Conservation (phyloP, 2,329 filamentous ascomycete genomes). For the Arthrobotrys entomopaga region DNA sequence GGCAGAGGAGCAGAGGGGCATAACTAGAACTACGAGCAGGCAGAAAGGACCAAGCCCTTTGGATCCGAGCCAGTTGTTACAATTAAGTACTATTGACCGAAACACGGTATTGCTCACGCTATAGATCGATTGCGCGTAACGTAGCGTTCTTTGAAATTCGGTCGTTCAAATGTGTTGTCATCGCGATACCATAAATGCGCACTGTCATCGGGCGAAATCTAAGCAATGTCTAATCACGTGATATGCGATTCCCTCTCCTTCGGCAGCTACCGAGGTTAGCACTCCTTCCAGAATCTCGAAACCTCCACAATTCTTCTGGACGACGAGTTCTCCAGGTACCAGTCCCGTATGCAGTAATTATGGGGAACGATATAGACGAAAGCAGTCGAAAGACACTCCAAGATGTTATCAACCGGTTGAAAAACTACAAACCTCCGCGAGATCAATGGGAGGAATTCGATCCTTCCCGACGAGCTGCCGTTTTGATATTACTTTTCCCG, state of each 20-base stretch:
- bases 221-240: constrained; percentile 36
- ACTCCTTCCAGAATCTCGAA: constrained; percentile 18
- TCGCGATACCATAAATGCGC: constrained; percentile 42
- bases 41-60: too few species aligned
- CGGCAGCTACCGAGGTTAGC: constrained; percentile 52
- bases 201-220: constrained; percentile 2
- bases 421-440: constrained; percentile 53
- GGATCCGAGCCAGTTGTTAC: too few species aligned
- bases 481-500: constrained; percentile 86
- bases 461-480: constrained; percentile 75
- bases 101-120: too few species aligned
- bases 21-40: too few species aligned
- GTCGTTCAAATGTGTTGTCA: constrained; percentile 18
- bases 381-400: constrained; percentile 37
- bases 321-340: constrained; percentile 11
- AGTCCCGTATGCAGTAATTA: constrained; percentile 26
- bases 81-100: too few species aligned
- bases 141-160: too few species aligned
- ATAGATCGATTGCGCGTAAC: too few species aligned
- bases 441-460: constrained; percentile 52
- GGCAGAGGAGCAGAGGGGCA: too few species aligned
- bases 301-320: constrained; percentile 19
- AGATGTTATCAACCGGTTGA: constrained; percentile 42
- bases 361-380: constrained; percentile 25
- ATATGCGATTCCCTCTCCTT: constrained; percentile 25